Evolutionary conservation across 176 grass and related monocot species (phyloP).

Genomic region (Raddia guianensis): DNA sequence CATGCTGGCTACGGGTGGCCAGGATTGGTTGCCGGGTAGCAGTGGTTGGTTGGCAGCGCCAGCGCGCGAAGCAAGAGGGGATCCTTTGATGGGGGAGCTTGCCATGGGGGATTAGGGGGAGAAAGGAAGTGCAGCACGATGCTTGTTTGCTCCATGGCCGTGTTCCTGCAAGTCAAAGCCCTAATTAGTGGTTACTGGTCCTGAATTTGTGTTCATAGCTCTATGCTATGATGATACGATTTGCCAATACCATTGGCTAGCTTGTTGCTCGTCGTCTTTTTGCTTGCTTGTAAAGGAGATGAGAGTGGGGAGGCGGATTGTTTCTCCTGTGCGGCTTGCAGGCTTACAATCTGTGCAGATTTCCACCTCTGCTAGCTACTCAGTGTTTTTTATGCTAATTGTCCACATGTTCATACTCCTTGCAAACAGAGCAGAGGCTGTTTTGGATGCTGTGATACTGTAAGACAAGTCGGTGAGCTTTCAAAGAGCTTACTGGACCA

Average conservation of each 20-base stretch:
- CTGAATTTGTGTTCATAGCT: background rate
- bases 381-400: slow-evolving; percentile 36
- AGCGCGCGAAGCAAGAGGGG: background rate
- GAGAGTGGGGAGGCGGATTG: background rate
- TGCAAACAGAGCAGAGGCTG: slow-evolving; percentile 72
- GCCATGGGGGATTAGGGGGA: background rate
- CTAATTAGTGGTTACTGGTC: background rate
- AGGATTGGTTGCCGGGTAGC: background rate
- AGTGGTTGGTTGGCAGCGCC: background rate
- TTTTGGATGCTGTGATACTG: slow-evolving; percentile 61
- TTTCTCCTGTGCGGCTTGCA: background rate
- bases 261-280: background rate
- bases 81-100: background rate
- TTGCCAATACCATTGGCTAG: background rate
- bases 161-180: background rate
- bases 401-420: slow-evolving; percentile 45
- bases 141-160: background rate
- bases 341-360: background rate
- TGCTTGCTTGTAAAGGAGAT: background rate
- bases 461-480: slow-evolving; percentile 37
- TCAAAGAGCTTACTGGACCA: slow-evolving; percentile 38
- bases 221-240: background rate
- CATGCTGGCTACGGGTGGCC: background rate
- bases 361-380: background rate
- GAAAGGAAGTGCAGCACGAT: background rate